Evolutionary conservation across 2,329 filamentous ascomycete genomes (phyloP).

Genomic region (Talaromyces sp.): DNA sequence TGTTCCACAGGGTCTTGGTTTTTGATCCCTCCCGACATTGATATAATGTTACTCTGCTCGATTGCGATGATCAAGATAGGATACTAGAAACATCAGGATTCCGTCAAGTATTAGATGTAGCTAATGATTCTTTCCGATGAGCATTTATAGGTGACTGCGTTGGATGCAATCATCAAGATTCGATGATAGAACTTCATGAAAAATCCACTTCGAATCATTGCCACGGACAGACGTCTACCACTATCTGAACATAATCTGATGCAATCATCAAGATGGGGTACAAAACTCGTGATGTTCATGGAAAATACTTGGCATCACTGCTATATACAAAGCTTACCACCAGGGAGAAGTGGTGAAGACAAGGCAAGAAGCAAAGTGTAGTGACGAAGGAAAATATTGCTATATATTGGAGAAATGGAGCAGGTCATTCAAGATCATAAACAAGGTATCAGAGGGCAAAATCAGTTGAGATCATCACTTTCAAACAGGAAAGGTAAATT

Average conservation of each 20-base stretch:
- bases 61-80: too few relatives aligned
- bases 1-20: too few relatives aligned
- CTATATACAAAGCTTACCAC: not conserved
- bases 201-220: not conserved
- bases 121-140: not conserved
- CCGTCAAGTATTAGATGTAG: not conserved
- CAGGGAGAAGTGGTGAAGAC: not conserved
- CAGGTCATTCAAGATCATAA: not conserved
- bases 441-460: not conserved
- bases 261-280: not conserved
- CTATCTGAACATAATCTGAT: too few relatives aligned
- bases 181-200: not conserved
- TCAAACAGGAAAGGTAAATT: slow-evolving; percentile 2
- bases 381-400: not conserved
- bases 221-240: not conserved
- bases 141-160: not conserved
- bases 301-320: not conserved
- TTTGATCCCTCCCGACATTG: too few relatives aligned
- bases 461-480: not conserved
- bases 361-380: not conserved
- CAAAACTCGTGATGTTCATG: not conserved
- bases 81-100: not conserved
- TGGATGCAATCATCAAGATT: not conserved
- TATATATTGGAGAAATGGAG: not conserved
- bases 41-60: too few relatives aligned